Conservation (phyloP, 1,284 basidiomycete genomes). For the Violaceomyces palustris region DNA sequence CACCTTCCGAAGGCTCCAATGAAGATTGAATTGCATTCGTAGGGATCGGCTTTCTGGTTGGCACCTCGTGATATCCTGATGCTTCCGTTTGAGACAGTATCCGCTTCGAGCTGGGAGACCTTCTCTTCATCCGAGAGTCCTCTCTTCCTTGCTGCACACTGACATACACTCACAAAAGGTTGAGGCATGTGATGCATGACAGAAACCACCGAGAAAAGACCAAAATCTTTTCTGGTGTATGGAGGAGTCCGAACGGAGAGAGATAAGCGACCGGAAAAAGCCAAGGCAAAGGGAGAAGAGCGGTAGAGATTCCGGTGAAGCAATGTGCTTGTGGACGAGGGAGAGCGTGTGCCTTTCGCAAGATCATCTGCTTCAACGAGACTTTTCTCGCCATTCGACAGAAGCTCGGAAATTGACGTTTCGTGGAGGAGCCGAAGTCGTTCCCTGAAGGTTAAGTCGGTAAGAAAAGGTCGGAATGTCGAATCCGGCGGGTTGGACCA, state of each 20-base stretch:
- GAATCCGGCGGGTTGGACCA: slow-evolving; percentile 86
- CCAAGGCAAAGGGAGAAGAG: slow-evolving; percentile 12
- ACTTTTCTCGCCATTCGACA: neutral
- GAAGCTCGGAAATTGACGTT: neutral
- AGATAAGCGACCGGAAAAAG: slow-evolving; percentile 74
- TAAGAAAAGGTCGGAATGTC: slow-evolving; percentile 87
- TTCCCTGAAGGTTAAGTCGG: slow-evolving; percentile 87
- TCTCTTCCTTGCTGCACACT: no score
- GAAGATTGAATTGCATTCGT: slow-evolving; percentile 67
- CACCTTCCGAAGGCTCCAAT: slow-evolving; percentile 79
- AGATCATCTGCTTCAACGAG: neutral
- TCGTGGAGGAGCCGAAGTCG: slow-evolving; percentile 72
- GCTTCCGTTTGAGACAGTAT: no score
- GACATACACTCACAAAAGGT: no score
- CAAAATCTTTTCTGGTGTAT: slow-evolving; percentile 77
- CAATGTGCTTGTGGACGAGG: slow-evolving; percentile 1
- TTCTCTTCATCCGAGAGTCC: no score
- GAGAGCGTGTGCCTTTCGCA: neutral
- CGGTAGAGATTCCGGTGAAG: slow-evolving; percentile 10
- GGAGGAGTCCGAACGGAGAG: slow-evolving; percentile 87
- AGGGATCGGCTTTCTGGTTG: slow-evolving; percentile 28
- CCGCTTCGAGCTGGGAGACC: no score
- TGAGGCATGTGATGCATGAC: slow-evolving; percentile 53
- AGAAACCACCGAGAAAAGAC: slow-evolving; percentile 74
- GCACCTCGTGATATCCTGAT: no score